Conservation (phyloP, 2,329 filamentous ascomycete genomes). For the Corinectria fuckeliana region DNA sequence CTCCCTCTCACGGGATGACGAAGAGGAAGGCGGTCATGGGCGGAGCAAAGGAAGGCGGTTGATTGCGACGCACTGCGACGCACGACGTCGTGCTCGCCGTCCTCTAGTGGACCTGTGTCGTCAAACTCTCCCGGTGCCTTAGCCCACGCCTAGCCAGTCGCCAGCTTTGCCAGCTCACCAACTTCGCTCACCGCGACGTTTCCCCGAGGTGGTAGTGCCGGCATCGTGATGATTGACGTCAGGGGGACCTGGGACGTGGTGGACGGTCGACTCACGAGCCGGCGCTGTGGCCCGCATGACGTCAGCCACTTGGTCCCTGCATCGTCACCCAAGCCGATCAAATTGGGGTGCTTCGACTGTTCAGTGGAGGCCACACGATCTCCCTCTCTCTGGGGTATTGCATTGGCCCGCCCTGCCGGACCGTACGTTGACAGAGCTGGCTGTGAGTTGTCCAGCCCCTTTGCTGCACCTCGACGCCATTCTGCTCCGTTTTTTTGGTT, state of each 20-base stretch:
- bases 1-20: not conserved
- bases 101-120: not conserved
- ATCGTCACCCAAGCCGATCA: constrained; percentile 12
- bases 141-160: too few species aligned
- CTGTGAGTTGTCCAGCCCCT: constrained; percentile 6
- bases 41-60: not conserved
- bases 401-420: constrained; percentile 12
- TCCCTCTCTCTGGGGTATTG: too few species aligned
- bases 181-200: constrained; percentile 1
- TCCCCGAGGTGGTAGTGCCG: not conserved
- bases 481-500: constrained; percentile 21
- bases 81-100: not conserved
- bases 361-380: not conserved
- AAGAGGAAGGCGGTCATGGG: not conserved
- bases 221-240: constrained; percentile 30
- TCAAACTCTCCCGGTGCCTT: not conserved
- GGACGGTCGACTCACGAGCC: constrained; percentile 14
- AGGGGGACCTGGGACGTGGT: constrained; percentile 22
- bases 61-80: not conserved
- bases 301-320: constrained; percentile 34
- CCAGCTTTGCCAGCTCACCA: not conserved
- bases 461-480: constrained; percentile 35
- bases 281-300: constrained; percentile 28
- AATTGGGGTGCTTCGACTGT: not conserved
- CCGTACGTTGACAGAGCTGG: not conserved